Conservation (phyloP, 805 yeast species). For the Maudiozyma serrabonitensis region DNA sequence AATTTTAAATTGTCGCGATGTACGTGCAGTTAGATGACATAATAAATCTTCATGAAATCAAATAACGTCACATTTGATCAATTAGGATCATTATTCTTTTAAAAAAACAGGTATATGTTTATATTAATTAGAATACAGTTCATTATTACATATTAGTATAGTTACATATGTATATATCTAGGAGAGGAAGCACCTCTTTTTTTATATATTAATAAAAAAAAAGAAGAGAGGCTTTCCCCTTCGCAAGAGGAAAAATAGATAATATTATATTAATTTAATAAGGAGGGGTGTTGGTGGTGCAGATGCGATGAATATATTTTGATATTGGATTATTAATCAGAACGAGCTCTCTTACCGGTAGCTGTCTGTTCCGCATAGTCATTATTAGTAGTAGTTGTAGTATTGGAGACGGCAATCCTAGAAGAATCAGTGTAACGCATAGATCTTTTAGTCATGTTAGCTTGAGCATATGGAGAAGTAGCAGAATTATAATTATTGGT, state of each 20-base stretch:
- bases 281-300: too few relatives aligned
- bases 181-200: too few relatives aligned
- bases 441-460: neutral
- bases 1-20: neutral
- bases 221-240: too few relatives aligned
- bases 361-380: slow-evolving; percentile 4
- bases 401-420: neutral
- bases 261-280: too few relatives aligned
- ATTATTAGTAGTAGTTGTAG: neutral
- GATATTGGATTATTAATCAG: slow-evolving; percentile 6
- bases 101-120: too few relatives aligned
- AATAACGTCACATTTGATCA: neutral
- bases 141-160: neutral
- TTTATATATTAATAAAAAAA: too few relatives aligned
- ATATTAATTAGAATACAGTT: neutral
- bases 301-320: neutral
- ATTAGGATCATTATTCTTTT: too few relatives aligned
- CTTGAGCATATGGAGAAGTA: neutral
- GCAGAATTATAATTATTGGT: neutral
- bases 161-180: too few relatives aligned
- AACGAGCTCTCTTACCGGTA: slow-evolving; percentile 6
- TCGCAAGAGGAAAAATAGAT: too few relatives aligned
- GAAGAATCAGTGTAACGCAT: neutral
- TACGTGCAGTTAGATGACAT: neutral
- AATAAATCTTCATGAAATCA: neutral